Base-by-base conservation (phyloP, 202 grass and related monocot genomes). In the Dendrocalamus latiflorus region DNA sequence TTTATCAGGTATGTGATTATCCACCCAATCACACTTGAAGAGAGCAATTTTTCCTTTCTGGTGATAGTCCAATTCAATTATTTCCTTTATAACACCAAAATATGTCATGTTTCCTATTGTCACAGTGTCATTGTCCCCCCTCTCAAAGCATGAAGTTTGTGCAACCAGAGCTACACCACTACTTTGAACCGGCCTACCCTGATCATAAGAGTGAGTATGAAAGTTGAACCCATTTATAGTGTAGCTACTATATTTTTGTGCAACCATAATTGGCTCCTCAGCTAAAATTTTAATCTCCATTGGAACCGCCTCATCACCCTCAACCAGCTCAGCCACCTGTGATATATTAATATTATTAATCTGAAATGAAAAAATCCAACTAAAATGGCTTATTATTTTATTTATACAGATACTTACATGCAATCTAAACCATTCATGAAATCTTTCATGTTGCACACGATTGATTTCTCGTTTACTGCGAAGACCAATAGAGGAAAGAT, bases 21-120 rank as follows among this genome's bases (percentile, higher is more conserved):
- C 71, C 41, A 75, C 72, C 72, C 72, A 75, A 14, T 58, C 53
- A 42, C 72, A 75, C 14, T 58, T 75, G 20, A 58, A 39, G 6
- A 75, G 15, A 33, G 58, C 72, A 8, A 75, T 6, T 16, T 9
- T 41, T 14, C n/a, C 72, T 58, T 75, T 37, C 6, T 75, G 5
- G 21, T 15, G 5, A 58, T 75, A 75, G n/a, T 75, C 24, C 6
- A 75, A 1, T 14, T 75, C 72, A 41, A 75, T 4, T 58, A 75
- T 75, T 38, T 75, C 36, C n/a, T 75, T 58, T 58, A 75, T 58
- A 42, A 75, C 22, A 7, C 72, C 72, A 75, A 58, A 75, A 57
- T 70, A 70, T 41, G n/a, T 24, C 54, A 48, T 65, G 10, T 78
- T 51, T 8, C 60, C 61, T 17, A 45, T 22, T 37, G 2, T 21